Base-by-base conservation (phyloP, 441 rosid species). In the Gossypium lobatum region DNA sequence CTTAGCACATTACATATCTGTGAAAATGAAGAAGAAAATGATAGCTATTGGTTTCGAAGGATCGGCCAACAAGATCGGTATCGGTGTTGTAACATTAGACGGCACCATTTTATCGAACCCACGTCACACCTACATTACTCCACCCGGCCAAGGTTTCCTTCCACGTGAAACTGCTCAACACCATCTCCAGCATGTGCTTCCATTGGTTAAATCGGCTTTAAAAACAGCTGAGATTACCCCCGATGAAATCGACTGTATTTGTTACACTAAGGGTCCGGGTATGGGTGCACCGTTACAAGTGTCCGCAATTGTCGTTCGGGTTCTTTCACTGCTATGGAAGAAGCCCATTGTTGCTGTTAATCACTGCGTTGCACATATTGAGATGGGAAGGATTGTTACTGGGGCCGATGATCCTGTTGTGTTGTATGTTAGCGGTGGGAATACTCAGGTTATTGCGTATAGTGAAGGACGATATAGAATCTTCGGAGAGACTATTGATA, bases 221-320 rank as follows among this genome's bases (percentile, higher is more conserved):
- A 83, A 87, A 45, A 78, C 85, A 8, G 95, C 98, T 6, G 74
- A 84, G 21, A 62, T 90, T 21, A 83, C 91, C 59, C 85, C 93
- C 0, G 86, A 85, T 7, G 96, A 95, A 9, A 88, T 95, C 6
- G 96, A 91, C 69, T 91, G 99, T 71, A 85, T 95, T 3, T 91
- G 98, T 77, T 95, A 93, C 80, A 93, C 97, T 2, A 90, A 86
- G 82, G 99, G 98, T 17, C 99, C 99, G 0, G 98, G 96, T 23
- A 93, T 95, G 99, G 99, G 98, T 28, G 99, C 99, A 0, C 98
- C 97, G 0, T 74, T 95, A 71, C 99, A 93, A 45, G 97, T 95
- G 2, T 77, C 97, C 13, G 93, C 95, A 6, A 50, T 89, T 48
- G 98, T 93, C 6, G 79, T 93, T 54, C 82, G 97, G 66, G 87